Base-by-base conservation (phyloP, 164 flowering plant species). In the Stephania yunnanensis region DNA sequence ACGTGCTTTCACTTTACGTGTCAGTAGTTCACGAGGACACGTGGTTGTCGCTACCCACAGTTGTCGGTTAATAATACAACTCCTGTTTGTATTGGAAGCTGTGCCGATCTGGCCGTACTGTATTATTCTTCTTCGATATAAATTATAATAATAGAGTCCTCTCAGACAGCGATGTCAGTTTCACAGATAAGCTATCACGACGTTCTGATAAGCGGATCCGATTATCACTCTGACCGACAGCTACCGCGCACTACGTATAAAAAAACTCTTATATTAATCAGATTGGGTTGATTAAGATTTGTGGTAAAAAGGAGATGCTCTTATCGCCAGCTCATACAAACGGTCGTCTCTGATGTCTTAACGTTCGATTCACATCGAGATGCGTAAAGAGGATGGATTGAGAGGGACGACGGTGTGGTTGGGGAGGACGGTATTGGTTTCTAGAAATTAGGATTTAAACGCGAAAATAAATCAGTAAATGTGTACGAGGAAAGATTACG, bases 401-500 rank as follows among this genome's bases (percentile, higher is more conserved):
- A 36, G 42, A 36, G 42, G 48, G 69, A 65, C 70, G 50, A 15
- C n/a, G 53, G 50, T 11, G 46, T 45, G 70, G 20, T 11, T 46
- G 64, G 31, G 46, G 71, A 74, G 45, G n/a, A 48, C 17, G 25
- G 76, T 46, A 46, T 48, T 66, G 17, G 46, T 29, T 10, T 48
- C 53, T 50, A 10, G 31, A 19, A 30, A 44, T 5, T 15, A 12
- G 68, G 31, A 73, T 46, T 64, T 29, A 6, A 74, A 15, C 17
- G 45, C 15, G 1, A 22, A 74, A 66, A 67, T 42, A 64, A 50
- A 50, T n/a, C 50, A 22, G 52, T 46, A 74, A 74, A 68, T 74
- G 76, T 68, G 76, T 74, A 74, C 76, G 76, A 74, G 76, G 76
- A 74, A 67, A 29, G 71, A 65, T 74, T 66, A 68, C 76, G 70